Conservation (phyloP, 2,329 filamentous ascomycete species). For the Diaporthe amygdali region DNA sequence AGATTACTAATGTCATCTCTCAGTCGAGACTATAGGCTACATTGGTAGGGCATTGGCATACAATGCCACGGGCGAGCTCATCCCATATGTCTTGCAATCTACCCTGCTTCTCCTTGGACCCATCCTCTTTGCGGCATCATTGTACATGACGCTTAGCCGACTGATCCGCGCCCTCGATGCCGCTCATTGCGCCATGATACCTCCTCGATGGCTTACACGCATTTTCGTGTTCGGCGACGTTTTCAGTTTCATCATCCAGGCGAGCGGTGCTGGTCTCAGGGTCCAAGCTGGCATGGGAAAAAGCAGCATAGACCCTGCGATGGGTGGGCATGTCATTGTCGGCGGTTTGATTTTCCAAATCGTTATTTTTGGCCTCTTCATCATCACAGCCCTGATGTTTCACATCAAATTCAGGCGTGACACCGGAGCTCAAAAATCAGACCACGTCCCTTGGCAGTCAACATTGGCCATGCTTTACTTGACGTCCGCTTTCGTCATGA, state of each 20-base stretch:
- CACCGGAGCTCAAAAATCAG: not conserved
- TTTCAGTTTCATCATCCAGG: slow-evolving; percentile 12
- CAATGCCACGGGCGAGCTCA: not conserved
- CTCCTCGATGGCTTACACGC: slow-evolving; percentile 2
- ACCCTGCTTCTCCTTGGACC: slow-evolving; percentile 18
- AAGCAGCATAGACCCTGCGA: not conserved
- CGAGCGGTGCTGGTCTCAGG: not conserved
- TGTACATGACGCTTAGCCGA: slow-evolving; percentile 19
- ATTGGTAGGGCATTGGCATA: not conserved
- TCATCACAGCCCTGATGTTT: slow-evolving; percentile 43
- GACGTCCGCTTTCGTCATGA: not conserved
- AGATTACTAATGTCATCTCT: not conserved
- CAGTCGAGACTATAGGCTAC: slow-evolving; percentile 14
- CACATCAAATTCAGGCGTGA: not conserved
- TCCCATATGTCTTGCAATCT: slow-evolving; percentile 10
- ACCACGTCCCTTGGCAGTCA: not conserved
- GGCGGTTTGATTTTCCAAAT: slow-evolving; percentile 54
- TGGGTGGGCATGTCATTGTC: slow-evolving; percentile 27
- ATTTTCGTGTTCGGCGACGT: slow-evolving; percentile 16
- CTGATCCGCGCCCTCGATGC: not conserved
- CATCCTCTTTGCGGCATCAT: slow-evolving; percentile 16
- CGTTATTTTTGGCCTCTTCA: slow-evolving; percentile 54
- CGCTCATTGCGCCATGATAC: not conserved
- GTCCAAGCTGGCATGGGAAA: slow-evolving; percentile 22
- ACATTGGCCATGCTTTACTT: not conserved